Conservation (phyloP, 2,329 filamentous ascomycete species). For the Teratosphaeria gauchensis region DNA sequence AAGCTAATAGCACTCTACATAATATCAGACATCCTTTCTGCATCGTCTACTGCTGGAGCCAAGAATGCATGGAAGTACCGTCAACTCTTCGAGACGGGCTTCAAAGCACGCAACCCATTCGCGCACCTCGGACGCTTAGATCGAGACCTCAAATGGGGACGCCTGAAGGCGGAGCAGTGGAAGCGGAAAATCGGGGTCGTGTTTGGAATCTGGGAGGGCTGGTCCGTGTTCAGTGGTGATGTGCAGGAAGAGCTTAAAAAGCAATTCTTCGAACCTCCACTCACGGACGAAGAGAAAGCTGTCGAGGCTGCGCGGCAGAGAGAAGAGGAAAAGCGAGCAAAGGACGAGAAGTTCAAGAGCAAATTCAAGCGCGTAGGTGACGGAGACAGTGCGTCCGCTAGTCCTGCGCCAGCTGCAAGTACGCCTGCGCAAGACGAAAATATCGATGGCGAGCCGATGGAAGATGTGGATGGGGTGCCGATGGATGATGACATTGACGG, state of each 20-base stretch:
- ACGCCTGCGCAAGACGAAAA: slow-evolving; percentile 35
- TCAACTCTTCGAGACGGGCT: slow-evolving; percentile 64
- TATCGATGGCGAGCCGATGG: slow-evolving; percentile 38
- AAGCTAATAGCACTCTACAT: slow-evolving; percentile 76
- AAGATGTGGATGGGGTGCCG: slow-evolving; percentile 34
- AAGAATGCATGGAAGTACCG: slow-evolving; percentile 82
- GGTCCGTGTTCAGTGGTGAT: slow-evolving; percentile 60
- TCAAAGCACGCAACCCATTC: slow-evolving; percentile 61
- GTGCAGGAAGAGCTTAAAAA: slow-evolving; percentile 61
- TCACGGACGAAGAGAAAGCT: slow-evolving; percentile 35
- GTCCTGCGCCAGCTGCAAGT: slow-evolving; percentile 10
- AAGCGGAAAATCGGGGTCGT: slow-evolving; percentile 63
- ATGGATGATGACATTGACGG: slow-evolving; percentile 23
- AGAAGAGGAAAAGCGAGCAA: slow-evolving; percentile 28
- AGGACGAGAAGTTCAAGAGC: slow-evolving; percentile 27
- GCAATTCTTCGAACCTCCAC: slow-evolving; percentile 62
- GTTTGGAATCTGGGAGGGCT: slow-evolving; percentile 58
- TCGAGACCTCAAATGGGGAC: slow-evolving; percentile 65
- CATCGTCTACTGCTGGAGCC: slow-evolving; percentile 64
- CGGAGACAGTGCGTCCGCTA: slow-evolving; percentile 34
- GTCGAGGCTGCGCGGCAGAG: slow-evolving; percentile 57
- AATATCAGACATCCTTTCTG: slow-evolving; percentile 69
- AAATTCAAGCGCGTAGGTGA: slow-evolving; percentile 41
- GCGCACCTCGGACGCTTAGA: slow-evolving; percentile 65
- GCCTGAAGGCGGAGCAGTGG: slow-evolving; percentile 75